A percentile compares a stretch with the other conserved stretches of the same genome.
Evolutionary conservation across 148 eudicot species (phyloP).

Genomic region (Rhododendron ovatum): DNA sequence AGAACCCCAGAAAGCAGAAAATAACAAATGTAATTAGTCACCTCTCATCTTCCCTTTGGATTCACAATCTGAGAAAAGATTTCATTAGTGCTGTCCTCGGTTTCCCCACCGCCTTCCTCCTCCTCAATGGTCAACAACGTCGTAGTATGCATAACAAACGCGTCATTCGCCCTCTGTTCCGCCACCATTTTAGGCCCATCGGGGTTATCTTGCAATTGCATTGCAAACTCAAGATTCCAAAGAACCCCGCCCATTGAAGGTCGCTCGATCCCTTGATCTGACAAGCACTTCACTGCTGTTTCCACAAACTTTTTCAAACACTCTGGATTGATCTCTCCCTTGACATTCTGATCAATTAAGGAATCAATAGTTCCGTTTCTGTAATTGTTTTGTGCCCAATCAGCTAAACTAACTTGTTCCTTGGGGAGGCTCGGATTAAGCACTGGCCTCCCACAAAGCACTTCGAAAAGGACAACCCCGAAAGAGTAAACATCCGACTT

Average conservation of each 20-base stretch:
- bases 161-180: not conserved
- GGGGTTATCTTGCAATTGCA: slow-evolving; percentile 13
- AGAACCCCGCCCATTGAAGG: slow-evolving; percentile 15
- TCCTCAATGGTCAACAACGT: not conserved
- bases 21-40: not conserved
- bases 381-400: not conserved
- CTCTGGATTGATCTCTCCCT: slow-evolving; percentile 12
- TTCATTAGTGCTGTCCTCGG: not conserved
- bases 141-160: not conserved
- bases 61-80: slow-evolving; percentile 15
- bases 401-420: slow-evolving; percentile 11
- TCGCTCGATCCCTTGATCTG: slow-evolving; percentile 18
- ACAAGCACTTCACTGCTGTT: slow-evolving; percentile 14
- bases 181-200: not conserved
- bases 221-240: slow-evolving; percentile 21
- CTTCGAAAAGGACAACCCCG: slow-evolving; percentile 37
- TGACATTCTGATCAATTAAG: not conserved
- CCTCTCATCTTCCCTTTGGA: slow-evolving; percentile 12
- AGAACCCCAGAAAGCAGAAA: not conserved
- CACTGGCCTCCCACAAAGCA: slow-evolving; percentile 32
- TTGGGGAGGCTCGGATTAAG: slow-evolving; percentile 12
- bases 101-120: not conserved
- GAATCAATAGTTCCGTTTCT: not conserved
- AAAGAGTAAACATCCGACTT: slow-evolving; percentile 10
- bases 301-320: slow-evolving; percentile 17